Evolutionary conservation across 768 basidiomycete species (phyloP).

Genomic region (Roridomyces roridus): DNA sequence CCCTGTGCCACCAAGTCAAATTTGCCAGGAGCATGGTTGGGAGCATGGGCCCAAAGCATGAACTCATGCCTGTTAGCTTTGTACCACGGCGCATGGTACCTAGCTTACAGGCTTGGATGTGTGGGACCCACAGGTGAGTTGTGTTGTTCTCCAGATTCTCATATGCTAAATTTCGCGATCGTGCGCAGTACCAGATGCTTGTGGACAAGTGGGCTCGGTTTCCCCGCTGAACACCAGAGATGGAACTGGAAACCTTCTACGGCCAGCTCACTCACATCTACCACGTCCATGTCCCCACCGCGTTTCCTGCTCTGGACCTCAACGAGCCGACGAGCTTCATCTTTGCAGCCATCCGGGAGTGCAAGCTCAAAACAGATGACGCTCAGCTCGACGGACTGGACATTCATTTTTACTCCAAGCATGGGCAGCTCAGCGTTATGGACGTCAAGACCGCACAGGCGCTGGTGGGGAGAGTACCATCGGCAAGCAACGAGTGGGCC

Average conservation of each 20-base stretch:
- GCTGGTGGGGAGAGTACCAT: conserved; percentile 29
- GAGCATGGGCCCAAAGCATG: too few species aligned
- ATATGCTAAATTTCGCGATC: background rate
- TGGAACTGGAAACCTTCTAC: conserved; percentile 10
- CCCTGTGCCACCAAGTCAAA: too few species aligned
- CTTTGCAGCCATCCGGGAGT: conserved; percentile 22
- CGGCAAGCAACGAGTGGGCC: conserved; percentile 16
- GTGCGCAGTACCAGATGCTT: too few species aligned
- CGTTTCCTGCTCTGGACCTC: conserved; percentile 11
- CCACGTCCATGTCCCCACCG: conserved; percentile 14
- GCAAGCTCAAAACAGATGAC: background rate
- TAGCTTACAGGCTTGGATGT: too few species aligned
- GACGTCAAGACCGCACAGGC: conserved; percentile 31
- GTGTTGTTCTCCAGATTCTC: background rate
- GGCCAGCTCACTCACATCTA: conserved; percentile 34
- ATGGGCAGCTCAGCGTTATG: conserved; percentile 21
- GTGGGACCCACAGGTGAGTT: too few species aligned
- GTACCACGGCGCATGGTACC: too few species aligned
- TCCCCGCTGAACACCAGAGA: conserved; percentile 27
- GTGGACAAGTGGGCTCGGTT: conserved; percentile 32
- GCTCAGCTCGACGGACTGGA: too few species aligned
- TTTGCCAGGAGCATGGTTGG: too few species aligned
- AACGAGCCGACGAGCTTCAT: conserved; percentile 8
- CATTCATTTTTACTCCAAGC: conserved; percentile 24
- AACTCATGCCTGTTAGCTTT: too few species aligned